Conservation (phyloP, 257 asterid species). For the Nicotiana tabacum region DNA sequence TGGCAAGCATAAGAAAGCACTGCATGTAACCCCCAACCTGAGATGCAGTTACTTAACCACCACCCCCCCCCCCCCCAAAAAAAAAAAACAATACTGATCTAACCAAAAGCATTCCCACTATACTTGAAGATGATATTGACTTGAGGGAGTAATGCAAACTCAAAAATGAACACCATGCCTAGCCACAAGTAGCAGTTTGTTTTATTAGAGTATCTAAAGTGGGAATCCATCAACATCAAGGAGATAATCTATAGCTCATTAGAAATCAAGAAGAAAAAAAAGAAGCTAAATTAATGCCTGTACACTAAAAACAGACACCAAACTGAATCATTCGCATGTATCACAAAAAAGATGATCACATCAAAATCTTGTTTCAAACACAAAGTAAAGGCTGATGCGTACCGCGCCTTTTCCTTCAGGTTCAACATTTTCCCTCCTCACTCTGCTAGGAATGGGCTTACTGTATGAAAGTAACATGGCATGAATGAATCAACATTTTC, state of each 20-base stretch:
- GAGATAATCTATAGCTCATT: background rate
- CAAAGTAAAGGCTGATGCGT: constrained; percentile 15
- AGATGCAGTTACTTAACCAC: background rate
- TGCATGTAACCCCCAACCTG: background rate
- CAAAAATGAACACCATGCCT: background rate
- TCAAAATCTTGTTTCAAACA: background rate
- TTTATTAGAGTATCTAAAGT: background rate
- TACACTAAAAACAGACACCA: background rate
- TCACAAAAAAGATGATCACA: background rate
- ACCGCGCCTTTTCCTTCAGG: constrained; percentile 67
- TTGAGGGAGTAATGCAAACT: background rate
- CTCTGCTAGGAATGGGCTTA: constrained; percentile 25
- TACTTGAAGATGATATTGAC: background rate
- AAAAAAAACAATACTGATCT: background rate
- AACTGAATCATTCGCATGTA: background rate
- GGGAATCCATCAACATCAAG: background rate
- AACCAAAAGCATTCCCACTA: background rate
- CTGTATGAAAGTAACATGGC: constrained; percentile 11
- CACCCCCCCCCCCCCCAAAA: background rate
- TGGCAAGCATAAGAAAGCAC: background rate
- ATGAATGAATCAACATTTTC: background rate
- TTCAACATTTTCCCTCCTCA: constrained; percentile 58
- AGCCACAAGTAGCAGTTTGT: background rate
- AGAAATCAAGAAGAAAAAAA: background rate
- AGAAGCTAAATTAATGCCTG: background rate